A percentile compares a stretch with the other conserved stretches of the same genome.
These are phyloP conservation scores for Penicillium parvum DNA, from an alignment of 495 filamentous ascomycete species.

Conservation along the genomic window DNA sequence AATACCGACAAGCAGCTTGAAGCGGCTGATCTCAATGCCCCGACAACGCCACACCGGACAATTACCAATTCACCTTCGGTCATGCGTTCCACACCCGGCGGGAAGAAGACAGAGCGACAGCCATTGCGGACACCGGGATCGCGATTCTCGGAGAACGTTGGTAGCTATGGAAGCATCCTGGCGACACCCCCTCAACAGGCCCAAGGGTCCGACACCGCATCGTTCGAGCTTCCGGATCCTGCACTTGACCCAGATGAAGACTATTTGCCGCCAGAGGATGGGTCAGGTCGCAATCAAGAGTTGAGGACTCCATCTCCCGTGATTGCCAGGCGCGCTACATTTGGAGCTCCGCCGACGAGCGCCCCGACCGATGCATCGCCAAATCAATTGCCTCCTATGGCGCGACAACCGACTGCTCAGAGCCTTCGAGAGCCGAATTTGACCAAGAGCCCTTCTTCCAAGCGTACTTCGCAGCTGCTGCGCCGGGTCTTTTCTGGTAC, in stretches of 20 bases:
- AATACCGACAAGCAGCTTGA: constrained; percentile 23
- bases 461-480: constrained; percentile 30
- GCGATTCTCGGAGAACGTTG: constrained; percentile 33
- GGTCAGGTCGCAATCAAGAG: constrained; percentile 5
- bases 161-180: constrained; percentile 73
- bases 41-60: constrained; percentile 6
- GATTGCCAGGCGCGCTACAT: constrained; percentile 21
- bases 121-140: constrained; percentile 37
- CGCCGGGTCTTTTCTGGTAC: constrained; percentile 34
- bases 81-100: constrained; percentile 23
- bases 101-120: constrained; percentile 30
- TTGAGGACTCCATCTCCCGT: constrained; percentile 28
- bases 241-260: constrained; percentile 52
- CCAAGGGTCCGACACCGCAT: constrained; percentile 38
- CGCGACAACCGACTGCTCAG: constrained; percentile 9
- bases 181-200: constrained; percentile 51
- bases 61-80: constrained; percentile 11
- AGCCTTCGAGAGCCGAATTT: constrained; percentile 12
- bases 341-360: constrained; percentile 5
- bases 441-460: constrained; percentile 13
- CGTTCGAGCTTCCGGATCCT: constrained; percentile 68
- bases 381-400: constrained; percentile 6
- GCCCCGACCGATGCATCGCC: constrained; percentile 5
- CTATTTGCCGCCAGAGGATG: constrained; percentile 23
- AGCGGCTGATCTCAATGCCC: constrained; percentile 12